phyloP scores from a whole-genome alignment of 768 basidiomycete species.

The Kwoniella dendrophila region DNA sequence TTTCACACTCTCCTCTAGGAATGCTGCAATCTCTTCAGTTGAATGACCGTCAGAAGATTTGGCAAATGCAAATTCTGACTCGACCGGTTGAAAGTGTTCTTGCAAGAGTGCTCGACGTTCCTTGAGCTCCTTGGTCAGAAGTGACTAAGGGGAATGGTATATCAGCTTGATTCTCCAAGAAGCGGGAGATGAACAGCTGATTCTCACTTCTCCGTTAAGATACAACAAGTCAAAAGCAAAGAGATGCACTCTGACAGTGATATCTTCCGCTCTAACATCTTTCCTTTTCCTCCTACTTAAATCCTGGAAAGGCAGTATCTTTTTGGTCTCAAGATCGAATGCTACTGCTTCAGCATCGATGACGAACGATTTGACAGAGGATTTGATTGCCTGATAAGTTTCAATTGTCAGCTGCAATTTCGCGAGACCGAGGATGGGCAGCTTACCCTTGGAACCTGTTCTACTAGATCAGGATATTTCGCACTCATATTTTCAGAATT shows the following conservation, averaged over 20 bases:
- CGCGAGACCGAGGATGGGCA: slow-evolving; percentile 25
- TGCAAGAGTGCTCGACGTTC: slow-evolving; percentile 77
- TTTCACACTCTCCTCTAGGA: slow-evolving; percentile 94
- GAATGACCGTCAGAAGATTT: slow-evolving; percentile 85
- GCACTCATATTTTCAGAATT: slow-evolving; percentile 99
- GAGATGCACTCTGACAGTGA: slow-evolving; percentile 92
- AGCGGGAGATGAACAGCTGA: not conserved
- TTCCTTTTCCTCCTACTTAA: slow-evolving; percentile 91
- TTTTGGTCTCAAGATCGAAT: slow-evolving; percentile 78
- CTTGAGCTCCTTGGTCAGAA: slow-evolving; percentile 73
- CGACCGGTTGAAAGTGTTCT: slow-evolving; percentile 76
- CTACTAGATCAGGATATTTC: slow-evolving; percentile 97
- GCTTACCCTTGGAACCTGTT: slow-evolving; percentile 79
- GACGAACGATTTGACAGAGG: slow-evolving; percentile 82
- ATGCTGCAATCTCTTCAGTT: slow-evolving; percentile 88
- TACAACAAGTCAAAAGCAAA: slow-evolving; percentile 97
- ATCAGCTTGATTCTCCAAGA: not conserved
- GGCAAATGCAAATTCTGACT: slow-evolving; percentile 91
- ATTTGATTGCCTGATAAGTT: slow-evolving; percentile 73
- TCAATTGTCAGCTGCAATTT: not conserved
- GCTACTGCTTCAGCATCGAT: slow-evolving; percentile 97
- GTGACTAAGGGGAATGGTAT: slow-evolving; percentile 62
- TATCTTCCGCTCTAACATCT: slow-evolving; percentile 96
- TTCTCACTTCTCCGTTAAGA: slow-evolving; percentile 86
- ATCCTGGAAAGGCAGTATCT: slow-evolving; percentile 97